Evolutionary conservation across 148 eudicot species (phyloP).

Genomic region (Diospyros kaki): DNA sequence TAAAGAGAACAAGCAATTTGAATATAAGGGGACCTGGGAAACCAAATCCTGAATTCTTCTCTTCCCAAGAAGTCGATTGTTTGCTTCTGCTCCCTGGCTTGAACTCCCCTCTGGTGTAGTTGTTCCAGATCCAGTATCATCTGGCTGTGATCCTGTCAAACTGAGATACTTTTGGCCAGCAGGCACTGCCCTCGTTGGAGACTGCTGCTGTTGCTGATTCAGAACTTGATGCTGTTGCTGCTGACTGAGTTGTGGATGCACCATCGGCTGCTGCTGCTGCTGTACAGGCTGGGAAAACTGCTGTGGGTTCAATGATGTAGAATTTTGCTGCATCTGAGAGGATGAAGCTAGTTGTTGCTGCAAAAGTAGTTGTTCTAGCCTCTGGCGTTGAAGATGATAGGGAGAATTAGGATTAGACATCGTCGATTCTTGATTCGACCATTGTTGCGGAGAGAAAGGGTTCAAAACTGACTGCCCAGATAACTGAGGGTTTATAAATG

Average conservation of each 20-base stretch:
- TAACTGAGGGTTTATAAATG: constrained; percentile 62
- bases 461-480: constrained; percentile 60
- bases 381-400: constrained; percentile 56
- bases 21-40: constrained; percentile 56
- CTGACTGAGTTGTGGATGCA: constrained; percentile 46
- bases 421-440: constrained; percentile 74
- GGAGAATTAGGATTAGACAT: constrained; percentile 67
- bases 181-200: constrained; percentile 63
- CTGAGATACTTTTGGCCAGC: constrained; percentile 78
- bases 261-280: constrained; percentile 52
- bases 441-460: constrained; percentile 70
- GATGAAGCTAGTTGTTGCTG: constrained; percentile 63
- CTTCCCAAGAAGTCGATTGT: constrained; percentile 87
- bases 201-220: constrained; percentile 50
- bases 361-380: constrained; percentile 50
- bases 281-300: constrained; percentile 73
- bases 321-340: constrained; percentile 58
- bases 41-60: constrained; percentile 91
- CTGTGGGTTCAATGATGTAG: constrained; percentile 53
- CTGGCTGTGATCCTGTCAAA: constrained; percentile 94
- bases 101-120: constrained; percentile 92
- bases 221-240: constrained; percentile 29
- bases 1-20: background rate
- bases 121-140: constrained; percentile 83
- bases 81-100: constrained; percentile 91